Percentiles rank a stretch among this genome's conserved stretches.
Evolutionary conservation across 345 rosid genomes (phyloP).

Genomic region (Crucihimalaya himalaica): DNA sequence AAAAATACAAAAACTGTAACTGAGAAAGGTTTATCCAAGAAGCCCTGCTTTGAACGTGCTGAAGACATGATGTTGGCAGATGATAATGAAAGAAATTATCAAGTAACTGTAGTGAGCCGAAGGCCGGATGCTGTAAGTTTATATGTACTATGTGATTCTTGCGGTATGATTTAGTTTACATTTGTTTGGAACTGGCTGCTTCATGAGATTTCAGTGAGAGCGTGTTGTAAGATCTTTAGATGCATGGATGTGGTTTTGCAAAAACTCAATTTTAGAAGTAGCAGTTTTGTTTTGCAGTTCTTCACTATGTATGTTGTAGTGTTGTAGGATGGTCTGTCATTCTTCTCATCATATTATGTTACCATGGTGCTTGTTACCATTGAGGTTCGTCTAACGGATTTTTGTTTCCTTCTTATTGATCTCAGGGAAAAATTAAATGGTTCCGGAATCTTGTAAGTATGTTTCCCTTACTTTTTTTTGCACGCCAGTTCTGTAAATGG

Average conservation of each 20-base stretch:
- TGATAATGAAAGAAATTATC: conserved; percentile 36
- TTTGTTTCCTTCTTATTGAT: conserved; percentile 37
- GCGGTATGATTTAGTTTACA: background rate
- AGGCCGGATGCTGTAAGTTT: conserved; percentile 69
- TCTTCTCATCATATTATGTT: background rate
- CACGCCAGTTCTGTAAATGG: background rate
- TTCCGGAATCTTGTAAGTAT: conserved; percentile 70
- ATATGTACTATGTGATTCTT: background rate
- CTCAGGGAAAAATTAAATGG: conserved; percentile 83
- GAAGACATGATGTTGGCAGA: conserved; percentile 38
- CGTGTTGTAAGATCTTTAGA: background rate
- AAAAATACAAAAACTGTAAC: conserved; percentile 34
- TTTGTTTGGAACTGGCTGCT: conserved; percentile 9
- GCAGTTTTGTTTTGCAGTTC: conserved; percentile 13
- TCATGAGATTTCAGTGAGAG: conserved; percentile 2
- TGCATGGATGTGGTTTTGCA: conserved; percentile 10
- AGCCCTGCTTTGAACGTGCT: conserved; percentile 39
- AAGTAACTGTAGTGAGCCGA: conserved; percentile 47
- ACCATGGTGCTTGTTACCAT: conserved; percentile 15
- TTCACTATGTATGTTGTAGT: conserved; percentile 16
- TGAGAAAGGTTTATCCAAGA: conserved; percentile 38
- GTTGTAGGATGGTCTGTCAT: conserved; percentile 14
- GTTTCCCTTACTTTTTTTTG: conserved; percentile 23
- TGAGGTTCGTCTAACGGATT: conserved; percentile 27
- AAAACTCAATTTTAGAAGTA: background rate